Conservation (phyloP, 2,329 filamentous ascomycete species). For the Tolypocladium album region DNA sequence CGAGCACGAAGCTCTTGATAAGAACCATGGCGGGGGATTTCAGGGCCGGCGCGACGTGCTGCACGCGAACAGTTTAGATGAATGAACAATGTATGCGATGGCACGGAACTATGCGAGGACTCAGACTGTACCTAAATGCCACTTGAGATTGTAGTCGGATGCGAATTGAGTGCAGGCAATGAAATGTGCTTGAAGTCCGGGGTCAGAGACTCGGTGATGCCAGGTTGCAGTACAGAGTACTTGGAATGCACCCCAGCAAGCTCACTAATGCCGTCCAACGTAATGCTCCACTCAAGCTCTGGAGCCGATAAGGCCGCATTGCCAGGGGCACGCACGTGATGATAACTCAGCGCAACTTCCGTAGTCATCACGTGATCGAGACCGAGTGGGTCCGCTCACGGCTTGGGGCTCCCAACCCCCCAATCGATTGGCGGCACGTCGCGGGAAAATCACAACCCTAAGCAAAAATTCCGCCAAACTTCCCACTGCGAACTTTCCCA, state of each 20-base stretch:
- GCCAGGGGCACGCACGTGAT: conserved; percentile 7
- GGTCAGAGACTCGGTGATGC: conserved; percentile 10
- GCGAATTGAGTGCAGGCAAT: background rate
- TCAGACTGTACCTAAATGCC: background rate
- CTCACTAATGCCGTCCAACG: background rate
- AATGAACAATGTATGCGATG: background rate
- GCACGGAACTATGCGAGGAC: background rate
- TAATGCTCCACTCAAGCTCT: conserved; percentile 1
- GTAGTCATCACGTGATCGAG: background rate
- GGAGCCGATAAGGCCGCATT: background rate
- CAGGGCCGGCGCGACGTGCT: background rate
- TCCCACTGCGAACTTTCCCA: conserved; percentile 20
- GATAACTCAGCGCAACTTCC: conserved; percentile 5
- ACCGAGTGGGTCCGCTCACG: background rate
- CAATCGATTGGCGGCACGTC: conserved; percentile 20
- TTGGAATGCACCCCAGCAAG: background rate
- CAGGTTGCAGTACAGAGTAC: conserved; percentile 19
- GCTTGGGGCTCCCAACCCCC: conserved; percentile 27
- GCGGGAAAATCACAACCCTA: conserved; percentile 24
- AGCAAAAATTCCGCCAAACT: conserved; percentile 27
- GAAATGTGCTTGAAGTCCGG: background rate
- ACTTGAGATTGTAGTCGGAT: background rate
- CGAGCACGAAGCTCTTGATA: conserved; percentile 49
- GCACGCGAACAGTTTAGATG: background rate
- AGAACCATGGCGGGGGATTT: conserved; percentile 36